These are phyloP conservation scores for Euphorbia celastroides DNA, from an alignment of 441 rosid genomes.

Conservation along the genomic window DNA sequence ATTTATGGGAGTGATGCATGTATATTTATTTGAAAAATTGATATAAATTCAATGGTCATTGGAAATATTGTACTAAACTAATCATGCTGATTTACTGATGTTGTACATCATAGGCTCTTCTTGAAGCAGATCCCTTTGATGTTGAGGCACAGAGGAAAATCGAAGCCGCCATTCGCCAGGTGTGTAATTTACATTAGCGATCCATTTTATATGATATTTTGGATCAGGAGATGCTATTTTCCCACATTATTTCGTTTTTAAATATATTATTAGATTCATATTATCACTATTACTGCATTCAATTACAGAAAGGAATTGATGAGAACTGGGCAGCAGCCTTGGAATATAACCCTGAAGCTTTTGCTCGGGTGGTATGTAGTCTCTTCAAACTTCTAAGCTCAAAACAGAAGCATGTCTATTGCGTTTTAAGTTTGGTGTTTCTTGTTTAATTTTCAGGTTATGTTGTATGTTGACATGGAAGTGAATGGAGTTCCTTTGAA, in stretches of 20 bases:
- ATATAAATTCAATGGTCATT: background rate
- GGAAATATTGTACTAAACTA: background rate
- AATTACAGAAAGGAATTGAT: constrained; percentile 95
- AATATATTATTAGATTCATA: background rate
- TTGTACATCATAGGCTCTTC: constrained; percentile 56
- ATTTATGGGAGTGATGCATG: background rate
- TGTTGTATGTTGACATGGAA: constrained; percentile 98
- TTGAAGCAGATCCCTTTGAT: constrained; percentile 93
- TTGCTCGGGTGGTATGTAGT: constrained; percentile 93
- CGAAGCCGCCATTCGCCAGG: constrained; percentile 98
- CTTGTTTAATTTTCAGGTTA: constrained; percentile 46
- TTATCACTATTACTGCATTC: constrained; percentile 19
- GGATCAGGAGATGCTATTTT: background rate
- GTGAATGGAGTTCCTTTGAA: constrained; percentile 88
- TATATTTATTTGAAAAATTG: background rate
- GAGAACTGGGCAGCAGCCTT: constrained; percentile 99
- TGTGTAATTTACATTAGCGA: constrained; percentile 21
- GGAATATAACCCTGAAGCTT: constrained; percentile 95
- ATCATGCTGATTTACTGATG: constrained; percentile 9
- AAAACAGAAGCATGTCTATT: constrained; percentile 5
- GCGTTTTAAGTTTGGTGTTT: constrained; percentile 15
- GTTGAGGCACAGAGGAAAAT: constrained; percentile 96
- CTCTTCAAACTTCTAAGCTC: constrained; percentile 17
- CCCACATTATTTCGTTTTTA: background rate
- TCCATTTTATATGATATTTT: constrained; percentile 1